Conservation (phyloP, 2,329 filamentous ascomycete species). For the Fusarium coffeatum region DNA sequence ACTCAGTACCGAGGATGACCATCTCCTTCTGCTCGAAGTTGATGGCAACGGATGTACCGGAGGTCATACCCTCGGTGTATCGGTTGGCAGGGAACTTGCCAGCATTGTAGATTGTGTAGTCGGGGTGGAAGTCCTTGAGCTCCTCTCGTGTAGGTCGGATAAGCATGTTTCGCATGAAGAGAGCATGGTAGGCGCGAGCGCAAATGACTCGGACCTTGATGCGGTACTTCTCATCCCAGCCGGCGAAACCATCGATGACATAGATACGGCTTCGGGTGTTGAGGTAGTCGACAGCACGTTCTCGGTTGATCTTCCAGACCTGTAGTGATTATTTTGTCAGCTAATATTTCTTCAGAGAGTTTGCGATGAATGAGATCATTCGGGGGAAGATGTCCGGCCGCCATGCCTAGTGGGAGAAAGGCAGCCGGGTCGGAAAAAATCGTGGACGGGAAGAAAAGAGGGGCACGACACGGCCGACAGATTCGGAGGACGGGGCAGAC, state of each 20-base stretch:
- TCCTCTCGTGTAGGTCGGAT: conserved; percentile 92
- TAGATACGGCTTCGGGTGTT: conserved; percentile 99
- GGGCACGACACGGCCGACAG: conserved; percentile 35
- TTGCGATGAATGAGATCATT: conserved; percentile 12
- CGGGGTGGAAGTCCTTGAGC: conserved; percentile 96
- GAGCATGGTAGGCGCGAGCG: conserved; percentile 97
- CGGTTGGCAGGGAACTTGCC: conserved; percentile 98
- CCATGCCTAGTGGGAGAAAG: conserved; percentile 24
- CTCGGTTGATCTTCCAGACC: conserved; percentile 99
- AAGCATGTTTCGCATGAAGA: conserved; percentile 99
- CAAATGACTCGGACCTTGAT: conserved; percentile 98
- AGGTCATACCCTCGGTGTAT: conserved; percentile 98
- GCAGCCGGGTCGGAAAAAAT: conserved; percentile 41
- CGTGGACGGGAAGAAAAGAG: conserved; percentile 41
- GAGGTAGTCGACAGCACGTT: conserved; percentile 98
- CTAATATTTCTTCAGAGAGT: conserved; percentile 6
- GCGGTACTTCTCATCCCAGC: conserved; percentile 98
- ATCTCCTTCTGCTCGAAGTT: conserved; percentile 99
- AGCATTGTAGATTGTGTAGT: conserved; percentile 99
- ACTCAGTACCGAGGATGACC: conserved; percentile 99
- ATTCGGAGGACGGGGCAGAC: conserved; percentile 30
- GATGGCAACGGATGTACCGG: conserved; percentile 95
- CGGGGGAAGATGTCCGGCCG: conserved; percentile 9
- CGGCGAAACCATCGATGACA: conserved; percentile 95
- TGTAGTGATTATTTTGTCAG: conserved; percentile 56